Evolutionary conservation across 495 filamentous ascomycete species (phyloP), one percentile per base, ranked within the genome.

Genomic region (Oleoguttula mirabilis): DNA sequence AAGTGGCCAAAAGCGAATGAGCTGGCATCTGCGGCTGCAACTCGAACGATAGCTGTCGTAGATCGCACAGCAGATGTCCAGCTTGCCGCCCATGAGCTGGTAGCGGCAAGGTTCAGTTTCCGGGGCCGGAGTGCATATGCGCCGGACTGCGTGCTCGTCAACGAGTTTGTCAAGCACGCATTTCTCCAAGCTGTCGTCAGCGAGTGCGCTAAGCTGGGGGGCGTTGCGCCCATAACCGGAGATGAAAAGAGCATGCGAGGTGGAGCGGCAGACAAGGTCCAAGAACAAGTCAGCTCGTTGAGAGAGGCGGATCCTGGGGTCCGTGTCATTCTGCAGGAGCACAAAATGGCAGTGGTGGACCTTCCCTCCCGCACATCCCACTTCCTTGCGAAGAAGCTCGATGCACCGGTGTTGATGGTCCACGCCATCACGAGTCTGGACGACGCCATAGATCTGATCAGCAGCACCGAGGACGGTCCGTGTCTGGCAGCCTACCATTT

Each of bases 111-210:
- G 10, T 72, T 72, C 41, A 60, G 59, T 12, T 66, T 73, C 11
- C 61, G 63, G 4, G 73, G 72, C 2, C 57, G 54, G 2, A 71
- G 69, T 0, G 59, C 68, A 0, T 75, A 74, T 56, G 62, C 68
- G 3, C 72, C 72, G 1, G 72, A 73, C 50, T 15, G 70, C 3
- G 70, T 75, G 1, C 47, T 75, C 0, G 72, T 77, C 17, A 68
- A 77, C 39, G 71, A 75, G 49, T 75, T 67, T 45, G 61, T 59
- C 4, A 70, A 70, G 60, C 62, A 68, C 39, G 54, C 57, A 0
- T 73, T 76, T 36, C 45, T 70, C 0, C 60, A 69, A 35, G 62
- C 66, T 1, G 60, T 66, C 3, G 55, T 68, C 12, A 50, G 59
- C 20, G 45, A 43, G 40, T 39, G 39, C 25, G 32, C 35, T 16